Percentiles rank a stretch among this genome's conserved stretches.
Conservation (phyloP, 305 asterid species). For the Fraxinus latifolia region DNA sequence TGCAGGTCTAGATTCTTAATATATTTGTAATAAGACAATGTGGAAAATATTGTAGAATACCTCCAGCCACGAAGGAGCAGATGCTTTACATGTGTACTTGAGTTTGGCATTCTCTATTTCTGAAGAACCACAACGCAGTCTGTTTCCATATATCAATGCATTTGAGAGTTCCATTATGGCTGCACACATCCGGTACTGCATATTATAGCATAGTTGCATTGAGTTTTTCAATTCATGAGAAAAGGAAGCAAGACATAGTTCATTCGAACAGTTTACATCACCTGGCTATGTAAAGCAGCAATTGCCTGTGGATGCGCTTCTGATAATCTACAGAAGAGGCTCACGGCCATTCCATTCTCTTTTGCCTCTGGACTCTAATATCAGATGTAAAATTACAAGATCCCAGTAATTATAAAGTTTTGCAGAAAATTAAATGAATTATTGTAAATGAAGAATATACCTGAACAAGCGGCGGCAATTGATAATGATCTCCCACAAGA, state of each 20-base stretch:
- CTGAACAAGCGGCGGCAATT: conserved; percentile 97
- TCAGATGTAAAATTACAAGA: conserved; percentile 27
- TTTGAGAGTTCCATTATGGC: conserved; percentile 90
- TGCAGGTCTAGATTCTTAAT: not conserved
- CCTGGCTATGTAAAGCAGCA: conserved; percentile 90
- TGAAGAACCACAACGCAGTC: conserved; percentile 82
- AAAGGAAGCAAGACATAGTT: conserved; percentile 1
- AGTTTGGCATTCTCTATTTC: conserved; percentile 77
- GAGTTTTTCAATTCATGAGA: conserved; percentile 15
- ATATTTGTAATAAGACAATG: not conserved
- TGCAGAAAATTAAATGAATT: conserved; percentile 24
- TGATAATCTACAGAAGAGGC: conserved; percentile 93
- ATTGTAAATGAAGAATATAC: conserved; percentile 35
- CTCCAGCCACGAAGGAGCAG: conserved; percentile 79
- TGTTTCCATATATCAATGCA: conserved; percentile 85
- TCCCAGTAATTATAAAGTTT: conserved; percentile 22
- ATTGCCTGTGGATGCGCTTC: conserved; percentile 98
- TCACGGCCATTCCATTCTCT: conserved; percentile 84
- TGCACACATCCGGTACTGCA: conserved; percentile 98
- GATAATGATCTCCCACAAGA: conserved; percentile 98
- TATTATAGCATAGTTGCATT: conserved; percentile 29
- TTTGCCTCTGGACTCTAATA: conserved; percentile 88
- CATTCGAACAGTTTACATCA: conserved; percentile 25
- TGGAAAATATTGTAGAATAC: conserved; percentile 33
- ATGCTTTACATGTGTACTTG: conserved; percentile 44